These are phyloP conservation scores for Thozetella sp. DNA, from an alignment of 495 filamentous ascomycete genomes.

Conservation along the genomic window DNA sequence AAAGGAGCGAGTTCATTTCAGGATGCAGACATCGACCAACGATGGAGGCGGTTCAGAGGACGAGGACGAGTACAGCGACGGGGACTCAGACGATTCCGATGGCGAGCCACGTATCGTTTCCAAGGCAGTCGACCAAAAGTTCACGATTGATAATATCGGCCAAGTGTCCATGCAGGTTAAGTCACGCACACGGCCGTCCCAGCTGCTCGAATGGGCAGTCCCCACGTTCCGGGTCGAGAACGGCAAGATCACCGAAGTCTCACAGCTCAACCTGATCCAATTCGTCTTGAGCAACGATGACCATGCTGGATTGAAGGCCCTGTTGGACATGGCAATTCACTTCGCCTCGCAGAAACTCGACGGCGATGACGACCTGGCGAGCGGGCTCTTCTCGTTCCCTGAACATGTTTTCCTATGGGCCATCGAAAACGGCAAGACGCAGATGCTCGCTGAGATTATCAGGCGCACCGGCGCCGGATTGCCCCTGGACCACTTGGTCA, in stretches of 20 bases:
- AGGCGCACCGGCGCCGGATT: slow-evolving; percentile 60
- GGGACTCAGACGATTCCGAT: slow-evolving; percentile 20
- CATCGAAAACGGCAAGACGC: slow-evolving; percentile 28
- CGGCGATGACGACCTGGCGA: slow-evolving; percentile 18
- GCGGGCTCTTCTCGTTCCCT: slow-evolving; percentile 31
- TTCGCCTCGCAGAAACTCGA: slow-evolving; percentile 22
- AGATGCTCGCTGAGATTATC: slow-evolving; percentile 41
- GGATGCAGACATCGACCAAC: too few species aligned
- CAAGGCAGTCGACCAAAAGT: slow-evolving; percentile 56
- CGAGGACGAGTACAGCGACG: slow-evolving; percentile 23
- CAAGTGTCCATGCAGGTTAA: slow-evolving; percentile 63
- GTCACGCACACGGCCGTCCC: slow-evolving; percentile 52
- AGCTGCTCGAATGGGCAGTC: slow-evolving; percentile 35
- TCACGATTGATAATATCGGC: slow-evolving; percentile 73
- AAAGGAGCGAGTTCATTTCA: slow-evolving; percentile 45
- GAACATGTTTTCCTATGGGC: slow-evolving; percentile 26
- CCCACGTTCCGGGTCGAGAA: slow-evolving; percentile 16
- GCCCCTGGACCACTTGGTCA: slow-evolving; percentile 65
- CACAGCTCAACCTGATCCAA: slow-evolving; percentile 13
- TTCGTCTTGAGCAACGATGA: slow-evolving; percentile 37
- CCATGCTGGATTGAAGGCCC: slow-evolving; percentile 28
- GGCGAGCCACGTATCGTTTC: slow-evolving; percentile 45
- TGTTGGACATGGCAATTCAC: slow-evolving; percentile 33
- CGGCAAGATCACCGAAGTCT: slow-evolving; percentile 4
- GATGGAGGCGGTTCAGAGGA: slow-evolving; percentile 25